Evolutionary conservation across 495 filamentous ascomycete genomes (phyloP).

Genomic region (Amphirosellinia nigrospora): DNA sequence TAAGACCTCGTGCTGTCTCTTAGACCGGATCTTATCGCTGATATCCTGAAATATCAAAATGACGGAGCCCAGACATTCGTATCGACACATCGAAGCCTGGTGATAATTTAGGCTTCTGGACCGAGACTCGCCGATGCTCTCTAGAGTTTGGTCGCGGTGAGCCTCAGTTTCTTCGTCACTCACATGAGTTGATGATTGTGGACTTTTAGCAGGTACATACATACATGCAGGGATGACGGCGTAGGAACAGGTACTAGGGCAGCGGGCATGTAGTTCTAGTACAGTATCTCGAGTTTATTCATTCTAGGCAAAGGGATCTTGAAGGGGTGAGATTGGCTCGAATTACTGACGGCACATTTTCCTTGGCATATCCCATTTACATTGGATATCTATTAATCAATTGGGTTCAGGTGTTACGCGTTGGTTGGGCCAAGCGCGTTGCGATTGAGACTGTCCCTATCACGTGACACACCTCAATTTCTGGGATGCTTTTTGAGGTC

Average conservation of each 20-base stretch:
- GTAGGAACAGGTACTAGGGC: background rate
- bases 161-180: background rate
- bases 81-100: conserved; percentile 49
- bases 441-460: background rate
- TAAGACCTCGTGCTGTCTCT: conserved; percentile 38
- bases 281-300: background rate
- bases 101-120: background rate
- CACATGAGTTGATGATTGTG: background rate
- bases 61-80: conserved; percentile 55
- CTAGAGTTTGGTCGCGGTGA: background rate
- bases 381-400: background rate
- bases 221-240: background rate
- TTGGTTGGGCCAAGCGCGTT: background rate
- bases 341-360: background rate
- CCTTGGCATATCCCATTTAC: background rate
- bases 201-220: background rate
- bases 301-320: background rate
- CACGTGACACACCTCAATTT: background rate
- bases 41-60: conserved; percentile 54
- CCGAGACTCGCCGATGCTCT: background rate
- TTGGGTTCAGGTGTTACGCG: background rate
- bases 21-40: conserved; percentile 41
- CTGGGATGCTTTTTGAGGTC: background rate
- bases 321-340: background rate
- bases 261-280: background rate